phyloP scores from a whole-genome alignment of 2,329 filamentous ascomycete genomes.

The Ceratocystis ficicola region DNA sequence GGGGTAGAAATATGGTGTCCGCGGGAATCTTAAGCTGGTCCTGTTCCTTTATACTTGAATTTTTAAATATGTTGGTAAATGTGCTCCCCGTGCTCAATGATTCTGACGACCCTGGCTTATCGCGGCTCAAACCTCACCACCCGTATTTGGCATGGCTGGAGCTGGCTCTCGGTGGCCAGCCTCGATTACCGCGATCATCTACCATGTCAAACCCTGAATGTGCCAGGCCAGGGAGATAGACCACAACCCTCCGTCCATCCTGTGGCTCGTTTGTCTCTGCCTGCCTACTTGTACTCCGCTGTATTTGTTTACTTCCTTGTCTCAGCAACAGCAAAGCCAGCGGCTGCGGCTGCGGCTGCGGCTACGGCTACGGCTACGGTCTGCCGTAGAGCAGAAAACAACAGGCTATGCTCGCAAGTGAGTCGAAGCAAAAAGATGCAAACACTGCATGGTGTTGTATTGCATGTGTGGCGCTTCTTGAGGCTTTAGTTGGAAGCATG shows the following conservation, averaged over 20 bases:
- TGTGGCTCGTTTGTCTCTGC: neutral
- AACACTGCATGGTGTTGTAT: no score
- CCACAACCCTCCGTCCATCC: neutral
- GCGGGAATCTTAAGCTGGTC: constrained; percentile 31
- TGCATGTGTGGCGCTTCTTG: no score
- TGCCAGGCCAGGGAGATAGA: neutral
- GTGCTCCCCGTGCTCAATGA: neutral
- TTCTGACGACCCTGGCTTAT: constrained; percentile 32
- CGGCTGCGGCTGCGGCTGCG: no score
- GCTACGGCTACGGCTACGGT: no score
- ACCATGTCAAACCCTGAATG: neutral
- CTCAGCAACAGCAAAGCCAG: no score
- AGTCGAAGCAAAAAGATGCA: no score
- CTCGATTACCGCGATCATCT: neutral
- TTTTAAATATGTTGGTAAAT: constrained; percentile 16
- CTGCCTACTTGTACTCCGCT: neutral
- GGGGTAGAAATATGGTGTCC: constrained; percentile 66
- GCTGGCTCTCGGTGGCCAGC: neutral
- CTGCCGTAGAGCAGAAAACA: no score
- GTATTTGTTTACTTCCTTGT: no score
- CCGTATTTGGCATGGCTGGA: neutral
- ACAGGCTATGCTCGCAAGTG: no score
- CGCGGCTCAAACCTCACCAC: constrained; percentile 38
- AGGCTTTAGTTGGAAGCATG: no score
- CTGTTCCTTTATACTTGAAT: constrained; percentile 23